These are phyloP conservation scores for Pachysandra terminalis DNA, from an alignment of 164 flowering plant species.

Conservation along the genomic window DNA sequence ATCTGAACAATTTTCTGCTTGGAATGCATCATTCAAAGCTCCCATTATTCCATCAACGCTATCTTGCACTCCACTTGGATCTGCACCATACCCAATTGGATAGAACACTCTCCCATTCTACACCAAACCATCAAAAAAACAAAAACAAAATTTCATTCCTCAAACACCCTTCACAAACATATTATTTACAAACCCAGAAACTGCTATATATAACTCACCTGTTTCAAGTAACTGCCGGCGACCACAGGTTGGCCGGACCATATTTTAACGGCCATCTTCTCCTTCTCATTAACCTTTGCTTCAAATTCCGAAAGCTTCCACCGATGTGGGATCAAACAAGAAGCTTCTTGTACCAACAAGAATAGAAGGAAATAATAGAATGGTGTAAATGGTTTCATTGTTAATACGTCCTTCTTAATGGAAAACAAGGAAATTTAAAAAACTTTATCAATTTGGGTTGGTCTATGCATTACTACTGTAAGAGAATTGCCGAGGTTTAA, in stretches of 20 bases:
- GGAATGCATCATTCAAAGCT: background rate
- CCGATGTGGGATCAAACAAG: slow-evolving; percentile 8
- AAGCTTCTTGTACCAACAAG: slow-evolving; percentile 6
- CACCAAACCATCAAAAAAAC: background rate
- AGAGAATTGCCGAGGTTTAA: too few species aligned
- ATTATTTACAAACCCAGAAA: background rate
- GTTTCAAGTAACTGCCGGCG: background rate
- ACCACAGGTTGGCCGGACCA: background rate
- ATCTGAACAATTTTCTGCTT: background rate
- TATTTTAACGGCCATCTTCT: background rate
- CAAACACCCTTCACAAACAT: too few species aligned
- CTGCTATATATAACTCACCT: background rate
- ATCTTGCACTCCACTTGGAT: slow-evolving; percentile 3
- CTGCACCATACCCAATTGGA: slow-evolving; percentile 7
- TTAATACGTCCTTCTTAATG: too few species aligned
- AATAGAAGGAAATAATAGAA: slow-evolving; percentile 2
- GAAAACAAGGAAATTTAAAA: too few species aligned
- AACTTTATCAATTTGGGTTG: too few species aligned
- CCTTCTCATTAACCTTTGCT: slow-evolving; percentile 7
- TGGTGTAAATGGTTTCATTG: background rate
- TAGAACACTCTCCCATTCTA: slow-evolving; percentile 5
- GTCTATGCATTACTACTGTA: too few species aligned
- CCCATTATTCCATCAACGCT: background rate
- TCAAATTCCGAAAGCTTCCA: slow-evolving; percentile 15
- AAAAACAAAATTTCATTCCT: background rate